Percentiles rank a stretch among this genome's conserved stretches.
Conservation (phyloP, 2,329 filamentous ascomycete genomes). For the Fusarium liriodendri region DNA sequence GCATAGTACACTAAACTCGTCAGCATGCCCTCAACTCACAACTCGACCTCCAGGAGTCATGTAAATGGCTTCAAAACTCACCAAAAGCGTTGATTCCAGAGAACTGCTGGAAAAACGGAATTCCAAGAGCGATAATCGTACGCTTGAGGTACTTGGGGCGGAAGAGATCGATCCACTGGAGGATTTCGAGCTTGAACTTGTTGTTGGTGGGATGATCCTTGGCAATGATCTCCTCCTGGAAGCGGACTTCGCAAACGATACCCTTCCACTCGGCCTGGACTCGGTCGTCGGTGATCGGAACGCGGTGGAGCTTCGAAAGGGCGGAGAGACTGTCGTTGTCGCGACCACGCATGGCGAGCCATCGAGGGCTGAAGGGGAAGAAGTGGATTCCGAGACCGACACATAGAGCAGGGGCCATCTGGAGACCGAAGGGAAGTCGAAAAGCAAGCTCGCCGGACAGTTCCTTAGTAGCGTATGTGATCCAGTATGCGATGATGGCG, state of each 20-base stretch:
- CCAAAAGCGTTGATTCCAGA: neutral
- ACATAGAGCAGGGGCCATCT: slow-evolving; percentile 41
- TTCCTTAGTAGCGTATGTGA: slow-evolving; percentile 62
- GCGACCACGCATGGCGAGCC: slow-evolving; percentile 54
- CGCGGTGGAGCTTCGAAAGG: slow-evolving; percentile 52
- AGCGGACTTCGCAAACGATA: slow-evolving; percentile 60
- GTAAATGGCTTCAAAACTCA: neutral
- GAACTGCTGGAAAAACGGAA: neutral
- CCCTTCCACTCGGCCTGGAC: slow-evolving; percentile 61
- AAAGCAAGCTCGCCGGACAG: slow-evolving; percentile 56
- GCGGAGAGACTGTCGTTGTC: slow-evolving; percentile 52
- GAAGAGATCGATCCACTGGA: slow-evolving; percentile 60
- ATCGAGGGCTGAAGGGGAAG: slow-evolving; percentile 59
- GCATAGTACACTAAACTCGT: neutral
- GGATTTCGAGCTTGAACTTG: slow-evolving; percentile 56
- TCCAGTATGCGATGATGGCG: slow-evolving; percentile 62
- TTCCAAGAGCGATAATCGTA: slow-evolving; percentile 38
- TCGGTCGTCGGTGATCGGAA: slow-evolving; percentile 55
- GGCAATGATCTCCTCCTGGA: slow-evolving; percentile 50
- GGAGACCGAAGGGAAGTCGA: slow-evolving; percentile 59
- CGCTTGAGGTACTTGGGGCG: slow-evolving; percentile 55
- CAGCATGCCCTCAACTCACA: neutral
- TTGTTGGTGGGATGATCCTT: slow-evolving; percentile 29
- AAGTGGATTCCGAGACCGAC: slow-evolving; percentile 55
- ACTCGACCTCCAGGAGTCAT: neutral